phyloP scores from a whole-genome alignment of 345 rosid genomes.

The Dipteronia sinensis region DNA sequence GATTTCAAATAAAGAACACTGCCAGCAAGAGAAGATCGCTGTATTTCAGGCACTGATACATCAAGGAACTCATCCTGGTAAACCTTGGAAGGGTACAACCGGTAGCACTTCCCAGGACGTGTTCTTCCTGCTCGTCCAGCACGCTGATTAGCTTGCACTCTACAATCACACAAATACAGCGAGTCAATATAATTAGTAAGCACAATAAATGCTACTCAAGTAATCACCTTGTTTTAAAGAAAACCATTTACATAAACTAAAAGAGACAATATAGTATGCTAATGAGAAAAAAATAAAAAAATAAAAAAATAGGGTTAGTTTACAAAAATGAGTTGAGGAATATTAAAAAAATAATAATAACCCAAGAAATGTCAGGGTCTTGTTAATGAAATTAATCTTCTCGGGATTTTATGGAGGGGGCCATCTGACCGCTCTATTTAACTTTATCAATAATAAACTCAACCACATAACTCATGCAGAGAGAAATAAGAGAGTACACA shows the following conservation, averaged over 20 bases:
- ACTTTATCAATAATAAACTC: background rate
- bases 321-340: background rate
- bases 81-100: conserved; percentile 71
- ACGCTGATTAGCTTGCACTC: conserved; percentile 98
- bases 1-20: conserved; percentile 93
- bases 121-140: conserved; percentile 99
- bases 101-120: conserved; percentile 94
- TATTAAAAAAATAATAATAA: background rate
- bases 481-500: conserved; percentile 1
- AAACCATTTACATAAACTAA: background rate
- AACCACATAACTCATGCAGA: background rate
- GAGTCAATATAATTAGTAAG: background rate
- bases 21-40: conserved; percentile 93
- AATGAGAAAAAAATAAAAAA: background rate
- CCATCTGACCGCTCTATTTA: background rate
- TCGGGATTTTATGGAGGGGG: background rate
- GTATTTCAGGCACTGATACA: conserved; percentile 95
- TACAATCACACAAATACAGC: conserved; percentile 32
- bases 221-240: background rate
- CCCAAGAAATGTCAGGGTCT: background rate
- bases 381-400: background rate
- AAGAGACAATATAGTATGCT: background rate
- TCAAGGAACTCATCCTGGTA: conserved; percentile 85
- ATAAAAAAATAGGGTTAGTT: background rate
- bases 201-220: conserved; percentile 3